Percentiles rank a stretch among this genome's conserved stretches.
These are phyloP conservation scores for Cadophora luteo-olivacea DNA, from an alignment of 2,329 filamentous ascomycete species.

Conservation along the genomic window DNA sequence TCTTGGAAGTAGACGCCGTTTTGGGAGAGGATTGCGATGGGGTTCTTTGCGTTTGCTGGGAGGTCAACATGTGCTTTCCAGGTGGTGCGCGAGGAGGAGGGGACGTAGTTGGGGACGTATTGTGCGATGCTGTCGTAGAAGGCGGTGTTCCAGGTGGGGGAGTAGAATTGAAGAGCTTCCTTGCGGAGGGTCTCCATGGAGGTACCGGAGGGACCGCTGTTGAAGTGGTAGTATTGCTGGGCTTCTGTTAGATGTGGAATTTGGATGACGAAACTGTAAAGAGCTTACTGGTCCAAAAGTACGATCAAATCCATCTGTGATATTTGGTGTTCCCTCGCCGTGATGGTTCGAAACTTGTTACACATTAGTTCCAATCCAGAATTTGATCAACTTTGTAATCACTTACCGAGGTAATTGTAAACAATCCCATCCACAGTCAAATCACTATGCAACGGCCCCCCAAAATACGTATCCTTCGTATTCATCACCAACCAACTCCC, in stretches of 20 bases:
- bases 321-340: slow-evolving; percentile 67
- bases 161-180: slow-evolving; percentile 60
- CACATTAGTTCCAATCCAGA: neutral
- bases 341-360: slow-evolving; percentile 63
- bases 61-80: slow-evolving; percentile 58
- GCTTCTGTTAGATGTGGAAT: neutral
- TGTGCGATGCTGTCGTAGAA: slow-evolving; percentile 70
- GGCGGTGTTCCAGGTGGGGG: slow-evolving; percentile 59
- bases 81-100: slow-evolving; percentile 56
- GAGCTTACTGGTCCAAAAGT: slow-evolving; percentile 65
- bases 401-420: slow-evolving; percentile 63
- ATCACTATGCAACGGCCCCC: slow-evolving; percentile 67
- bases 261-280: no score
- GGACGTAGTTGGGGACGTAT: slow-evolving; percentile 64
- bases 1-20: slow-evolving; percentile 63
- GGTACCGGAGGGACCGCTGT: slow-evolving; percentile 56
- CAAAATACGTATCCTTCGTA: slow-evolving; percentile 67
- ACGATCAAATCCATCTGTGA: slow-evolving; percentile 68
- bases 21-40: slow-evolving; percentile 62
- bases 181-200: slow-evolving; percentile 55
- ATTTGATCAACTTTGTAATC: neutral
- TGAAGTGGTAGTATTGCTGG: slow-evolving; percentile 67
- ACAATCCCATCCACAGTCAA: slow-evolving; percentile 69
- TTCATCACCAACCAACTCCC: slow-evolving; percentile 71
- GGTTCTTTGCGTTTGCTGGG: slow-evolving; percentile 56